Evolutionary conservation across 768 basidiomycete species (phyloP).

Genomic region (Roridomyces roridus): DNA sequence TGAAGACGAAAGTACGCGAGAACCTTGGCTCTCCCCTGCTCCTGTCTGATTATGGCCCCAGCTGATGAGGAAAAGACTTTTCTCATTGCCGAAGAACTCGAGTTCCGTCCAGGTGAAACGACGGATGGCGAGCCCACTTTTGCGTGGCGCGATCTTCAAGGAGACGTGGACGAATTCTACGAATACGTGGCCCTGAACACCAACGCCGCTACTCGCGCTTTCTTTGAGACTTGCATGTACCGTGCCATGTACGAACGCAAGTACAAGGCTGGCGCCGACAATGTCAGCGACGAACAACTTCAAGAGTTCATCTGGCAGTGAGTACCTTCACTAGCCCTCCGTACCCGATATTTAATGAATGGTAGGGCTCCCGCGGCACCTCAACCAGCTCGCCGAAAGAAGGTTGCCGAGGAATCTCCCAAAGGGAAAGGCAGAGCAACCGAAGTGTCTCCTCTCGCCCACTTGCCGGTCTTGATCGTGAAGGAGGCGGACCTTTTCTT

Average conservation of each 20-base stretch:
- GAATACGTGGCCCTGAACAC: conserved; percentile 87
- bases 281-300: conserved; percentile 68
- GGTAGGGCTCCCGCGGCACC: conserved; percentile 41
- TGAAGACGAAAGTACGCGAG: conserved; percentile 80
- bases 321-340: conserved; percentile 37
- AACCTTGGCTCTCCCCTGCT: background rate
- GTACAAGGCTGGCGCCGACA: conserved; percentile 75
- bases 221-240: conserved; percentile 95
- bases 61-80: conserved; percentile 95
- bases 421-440: conserved; percentile 15
- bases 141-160: conserved; percentile 90
- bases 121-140: conserved; percentile 80
- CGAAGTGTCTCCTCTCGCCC: conserved; percentile 18
- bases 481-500: conserved; percentile 63
- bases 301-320: conserved; percentile 85
- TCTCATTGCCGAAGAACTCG: conserved; percentile 88
- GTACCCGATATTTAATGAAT: background rate
- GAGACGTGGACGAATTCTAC: conserved; percentile 91
- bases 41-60: conserved; percentile 35
- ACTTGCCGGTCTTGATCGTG: conserved; percentile 34
- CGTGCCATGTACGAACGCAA: conserved; percentile 97
- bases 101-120: conserved; percentile 76
- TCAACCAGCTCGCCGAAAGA: conserved; percentile 27
- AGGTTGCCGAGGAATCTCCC: conserved; percentile 13
- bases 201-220: conserved; percentile 81